Percentiles rank a stretch among this genome's conserved stretches.
Conservation (phyloP, 2,329 filamentous ascomycete species). For the Acarospora socialis region DNA sequence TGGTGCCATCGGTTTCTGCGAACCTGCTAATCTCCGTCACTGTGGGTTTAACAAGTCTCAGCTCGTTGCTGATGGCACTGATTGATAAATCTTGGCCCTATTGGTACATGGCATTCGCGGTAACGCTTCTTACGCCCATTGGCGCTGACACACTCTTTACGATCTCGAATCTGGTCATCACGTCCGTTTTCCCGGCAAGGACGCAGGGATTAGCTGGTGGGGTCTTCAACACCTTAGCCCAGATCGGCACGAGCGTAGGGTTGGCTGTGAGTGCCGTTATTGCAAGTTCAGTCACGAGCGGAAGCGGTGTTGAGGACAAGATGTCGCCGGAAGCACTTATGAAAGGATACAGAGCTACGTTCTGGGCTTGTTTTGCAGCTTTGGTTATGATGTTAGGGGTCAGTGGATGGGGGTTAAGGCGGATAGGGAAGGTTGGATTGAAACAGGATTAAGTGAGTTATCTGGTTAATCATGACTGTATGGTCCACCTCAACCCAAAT, state of each 20-base stretch:
- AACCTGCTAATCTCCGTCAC: conserved; percentile 29
- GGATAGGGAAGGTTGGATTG: too few relatives aligned
- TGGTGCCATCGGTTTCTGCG: conserved; percentile 32
- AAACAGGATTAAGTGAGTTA: too few relatives aligned
- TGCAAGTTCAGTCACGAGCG: conserved; percentile 1
- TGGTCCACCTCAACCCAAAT: too few relatives aligned
- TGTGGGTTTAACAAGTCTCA: conserved; percentile 22
- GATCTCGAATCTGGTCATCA: conserved; percentile 30
- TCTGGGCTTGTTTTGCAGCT: conserved; percentile 3
- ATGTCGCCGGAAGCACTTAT: conserved; percentile 1
- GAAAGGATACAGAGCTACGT: conserved; percentile 4
- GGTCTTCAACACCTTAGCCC: conserved; percentile 2
- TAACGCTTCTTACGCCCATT: conserved; percentile 29
- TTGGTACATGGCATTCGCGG: conserved; percentile 33
- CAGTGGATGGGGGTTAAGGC: background rate
- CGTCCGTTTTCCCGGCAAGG: conserved; percentile 25
- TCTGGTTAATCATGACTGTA: too few relatives aligned
- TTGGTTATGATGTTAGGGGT: background rate
- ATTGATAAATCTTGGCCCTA: conserved; percentile 32
- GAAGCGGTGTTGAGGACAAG: background rate
- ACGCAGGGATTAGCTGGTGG: conserved; percentile 20
- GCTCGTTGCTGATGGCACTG: conserved; percentile 33
- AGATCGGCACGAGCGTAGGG: conserved; percentile 3
- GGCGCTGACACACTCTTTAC: conserved; percentile 32
- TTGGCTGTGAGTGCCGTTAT: conserved; percentile 3